Base-by-base conservation (phyloP, 768 basidiomycete species). In the Auriscalpium microsporum region DNA sequence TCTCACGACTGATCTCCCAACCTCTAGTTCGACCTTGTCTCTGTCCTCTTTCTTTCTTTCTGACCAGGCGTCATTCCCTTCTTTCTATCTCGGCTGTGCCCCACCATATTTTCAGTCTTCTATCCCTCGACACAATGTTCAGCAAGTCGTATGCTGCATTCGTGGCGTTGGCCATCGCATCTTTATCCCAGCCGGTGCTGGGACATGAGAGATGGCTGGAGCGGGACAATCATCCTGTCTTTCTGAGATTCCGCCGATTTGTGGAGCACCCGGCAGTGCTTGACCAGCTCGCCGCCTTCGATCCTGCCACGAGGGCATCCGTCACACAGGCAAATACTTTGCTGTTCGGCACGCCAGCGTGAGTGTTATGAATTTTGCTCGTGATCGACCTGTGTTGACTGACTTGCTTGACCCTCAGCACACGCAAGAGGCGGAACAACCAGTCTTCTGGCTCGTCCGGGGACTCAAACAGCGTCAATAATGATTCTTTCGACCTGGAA, bases 211-310 rank as follows among this genome's bases (percentile, higher is more conserved):
- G 61, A 36, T 78, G 76, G 76, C 63, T 78, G 34, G 80, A 83
- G 63, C 69, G 80, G 47, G 68, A 79, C 58, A 70, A 69, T 58
- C 68, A 64, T 13, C 66, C 76, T n/a, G 69, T 81, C 42, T 68
- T 69, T 50, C 67, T 82, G n/a, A n/a, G n/a, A n/a, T n/a, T n/a
- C n/a, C n/a, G n/a, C n/a, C n/a, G n/a, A n/a, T n/a, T n/a, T n/a
- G n/a, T n/a, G n/a, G 73, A 80, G 60, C 70, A 78, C 23, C 77
- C 78, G 28, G 66, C 71, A 10, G 74, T 78, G 38, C 68, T 82
- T 35, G 62, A 70, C 46, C 73, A 79, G 53, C 62, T 83, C 44
- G 55, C 69, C 14, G 40, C 40, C 40, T 69, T 68, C 49, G 69
- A 70, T 60, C 68, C 68, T 33, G 67, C 62, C 2, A 59, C 56